Conservation (phyloP, 2,329 filamentous ascomycete genomes). For the Colletotrichum graminicola region DNA sequence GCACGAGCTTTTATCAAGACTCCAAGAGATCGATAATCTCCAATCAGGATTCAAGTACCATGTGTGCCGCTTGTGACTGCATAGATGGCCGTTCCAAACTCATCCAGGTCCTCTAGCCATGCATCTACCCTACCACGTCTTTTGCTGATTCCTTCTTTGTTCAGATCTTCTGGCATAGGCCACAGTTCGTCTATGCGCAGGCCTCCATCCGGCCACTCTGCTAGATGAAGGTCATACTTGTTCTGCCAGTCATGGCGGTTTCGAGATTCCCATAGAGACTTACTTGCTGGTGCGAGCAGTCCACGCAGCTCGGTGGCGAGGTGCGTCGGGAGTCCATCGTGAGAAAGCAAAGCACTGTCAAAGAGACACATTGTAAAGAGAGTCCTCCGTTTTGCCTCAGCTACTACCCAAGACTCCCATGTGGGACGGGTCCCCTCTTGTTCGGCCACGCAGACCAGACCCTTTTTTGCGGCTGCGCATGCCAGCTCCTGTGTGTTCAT, state of each 20-base stretch:
- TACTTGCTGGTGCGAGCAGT: conserved; percentile 56
- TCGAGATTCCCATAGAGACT: conserved; percentile 58
- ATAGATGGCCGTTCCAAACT: conserved; percentile 67
- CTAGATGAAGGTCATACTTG: conserved; percentile 57
- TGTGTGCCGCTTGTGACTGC: conserved; percentile 61
- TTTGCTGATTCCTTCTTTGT: conserved; percentile 47
- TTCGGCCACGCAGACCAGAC: conserved; percentile 60
- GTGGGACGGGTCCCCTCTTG: conserved; percentile 52
- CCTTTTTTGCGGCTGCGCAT: conserved; percentile 52
- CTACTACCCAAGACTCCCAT: conserved; percentile 67
- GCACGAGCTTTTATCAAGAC: too few relatives aligned
- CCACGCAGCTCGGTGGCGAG: conserved; percentile 62
- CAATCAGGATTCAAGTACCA: conserved; percentile 40
- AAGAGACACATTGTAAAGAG: conserved; percentile 67
- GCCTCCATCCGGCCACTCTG: conserved; percentile 55
- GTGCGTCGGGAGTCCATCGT: conserved; percentile 59
- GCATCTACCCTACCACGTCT: conserved; percentile 56
- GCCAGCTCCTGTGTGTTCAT: conserved; percentile 65
- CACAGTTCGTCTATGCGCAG: conserved; percentile 66
- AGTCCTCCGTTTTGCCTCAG: conserved; percentile 64
- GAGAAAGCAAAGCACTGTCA: conserved; percentile 60
- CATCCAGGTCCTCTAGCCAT: conserved; percentile 65
- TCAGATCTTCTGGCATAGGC: conserved; percentile 52
- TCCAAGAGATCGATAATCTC: neutral
- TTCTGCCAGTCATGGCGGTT: conserved; percentile 56